Conservation (phyloP, 23 red algal genomes). For the Cyanidioschyzon merolae region DNA sequence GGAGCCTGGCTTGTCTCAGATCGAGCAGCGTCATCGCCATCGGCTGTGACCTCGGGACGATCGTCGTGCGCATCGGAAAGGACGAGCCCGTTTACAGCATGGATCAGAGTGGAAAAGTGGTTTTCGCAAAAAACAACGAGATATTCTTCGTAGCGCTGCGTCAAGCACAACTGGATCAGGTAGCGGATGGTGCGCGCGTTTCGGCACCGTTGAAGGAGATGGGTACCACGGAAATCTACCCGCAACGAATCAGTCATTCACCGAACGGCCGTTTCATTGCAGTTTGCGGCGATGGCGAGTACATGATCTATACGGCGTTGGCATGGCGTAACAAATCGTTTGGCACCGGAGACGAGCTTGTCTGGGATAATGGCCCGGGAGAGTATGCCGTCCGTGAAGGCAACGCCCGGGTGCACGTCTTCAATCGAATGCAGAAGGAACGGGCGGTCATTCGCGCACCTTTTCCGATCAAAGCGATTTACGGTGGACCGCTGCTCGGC, state of each 20-base stretch:
- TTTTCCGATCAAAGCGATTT: conserved; percentile 59
- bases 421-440: conserved; percentile 73
- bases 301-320: conserved; percentile 92
- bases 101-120: conserved; percentile 83
- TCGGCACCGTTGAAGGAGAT: conserved; percentile 60
- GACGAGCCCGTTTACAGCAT: conserved; percentile 81
- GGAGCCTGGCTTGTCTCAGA: conserved; percentile 68
- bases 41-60: conserved; percentile 85
- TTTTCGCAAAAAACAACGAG: conserved; percentile 83
- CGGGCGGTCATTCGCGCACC: conserved; percentile 61
- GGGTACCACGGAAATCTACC: conserved; percentile 75
- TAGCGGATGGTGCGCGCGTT: conserved; percentile 63
- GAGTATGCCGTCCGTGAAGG: conserved; percentile 69
- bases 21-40: conserved; percentile 72
- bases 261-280: conserved; percentile 96
- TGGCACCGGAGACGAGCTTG: conserved; percentile 80
- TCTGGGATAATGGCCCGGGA: conserved; percentile 85
- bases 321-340: conserved; percentile 91
- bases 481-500: conserved; percentile 62
- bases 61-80: conserved; percentile 72
- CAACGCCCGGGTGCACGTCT: conserved; percentile 64
- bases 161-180: conserved; percentile 22
- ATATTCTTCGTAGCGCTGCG: conserved; percentile 55
- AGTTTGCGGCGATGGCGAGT: conserved; percentile 97
- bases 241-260: conserved; percentile 60